A percentile compares a stretch with the other conserved stretches of the same genome.
Conservation (phyloP, 2,329 filamentous ascomycete species). For the Tolypocladium sp. region DNA sequence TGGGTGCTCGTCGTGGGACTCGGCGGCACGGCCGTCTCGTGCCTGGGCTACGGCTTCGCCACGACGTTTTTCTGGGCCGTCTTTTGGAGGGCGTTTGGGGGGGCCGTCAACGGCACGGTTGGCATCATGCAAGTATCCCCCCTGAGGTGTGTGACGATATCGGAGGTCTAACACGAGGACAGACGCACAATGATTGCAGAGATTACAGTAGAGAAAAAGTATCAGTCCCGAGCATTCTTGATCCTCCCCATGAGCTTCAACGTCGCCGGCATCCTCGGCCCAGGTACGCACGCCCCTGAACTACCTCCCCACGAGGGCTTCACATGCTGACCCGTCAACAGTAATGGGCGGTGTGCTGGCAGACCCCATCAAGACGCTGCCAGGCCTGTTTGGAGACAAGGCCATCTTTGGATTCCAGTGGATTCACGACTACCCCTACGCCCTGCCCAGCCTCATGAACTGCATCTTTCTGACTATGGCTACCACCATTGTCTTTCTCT, state of each 20-base stretch:
- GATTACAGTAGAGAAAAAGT: slow-evolving; percentile 54
- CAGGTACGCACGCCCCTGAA: slow-evolving; percentile 19
- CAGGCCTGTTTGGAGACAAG: slow-evolving; percentile 35
- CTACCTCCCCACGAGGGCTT: not conserved
- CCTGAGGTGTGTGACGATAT: no score
- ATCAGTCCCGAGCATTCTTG: slow-evolving; percentile 63
- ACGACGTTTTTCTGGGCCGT: slow-evolving; percentile 62
- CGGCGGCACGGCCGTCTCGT: slow-evolving; percentile 45
- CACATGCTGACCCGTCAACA: not conserved
- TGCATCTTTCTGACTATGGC: slow-evolving; percentile 36
- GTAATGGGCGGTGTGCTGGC: slow-evolving; percentile 60
- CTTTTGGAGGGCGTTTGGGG: slow-evolving; percentile 58
- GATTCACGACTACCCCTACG: slow-evolving; percentile 49
- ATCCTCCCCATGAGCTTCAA: slow-evolving; percentile 69
- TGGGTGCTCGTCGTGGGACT: slow-evolving; percentile 70
- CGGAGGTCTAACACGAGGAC: not conserved
- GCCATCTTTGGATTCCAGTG: slow-evolving; percentile 44
- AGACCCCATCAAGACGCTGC: slow-evolving; percentile 54
- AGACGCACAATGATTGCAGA: slow-evolving; percentile 44
- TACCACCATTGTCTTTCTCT: slow-evolving; percentile 35
- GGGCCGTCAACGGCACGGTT: slow-evolving; percentile 63
- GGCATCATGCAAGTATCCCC: slow-evolving; percentile 48
- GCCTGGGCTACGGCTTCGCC: slow-evolving; percentile 54
- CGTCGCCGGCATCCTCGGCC: slow-evolving; percentile 63
- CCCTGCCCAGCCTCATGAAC: slow-evolving; percentile 44